A percentile compares a stretch with the other conserved stretches of the same genome.
These are phyloP conservation scores for Aspergillus terreus DNA, from an alignment of 2,329 filamentous ascomycete species.

Conservation along the genomic window DNA sequence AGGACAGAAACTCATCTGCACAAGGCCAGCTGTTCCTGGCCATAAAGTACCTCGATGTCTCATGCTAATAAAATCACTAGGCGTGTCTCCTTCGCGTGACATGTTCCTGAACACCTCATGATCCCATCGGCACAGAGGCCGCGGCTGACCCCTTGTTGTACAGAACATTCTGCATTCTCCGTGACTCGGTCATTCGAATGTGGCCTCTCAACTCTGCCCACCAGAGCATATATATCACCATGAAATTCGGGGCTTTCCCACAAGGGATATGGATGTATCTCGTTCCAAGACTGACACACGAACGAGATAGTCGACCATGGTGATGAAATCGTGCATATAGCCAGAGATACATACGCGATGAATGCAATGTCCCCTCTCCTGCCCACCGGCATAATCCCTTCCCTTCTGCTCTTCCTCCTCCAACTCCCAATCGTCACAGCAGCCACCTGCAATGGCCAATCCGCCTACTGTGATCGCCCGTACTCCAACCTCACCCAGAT, in stretches of 20 bases:
- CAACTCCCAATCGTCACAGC: constrained; percentile 5
- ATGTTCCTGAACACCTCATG: not conserved
- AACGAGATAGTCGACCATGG: not conserved
- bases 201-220: not conserved
- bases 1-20: no score
- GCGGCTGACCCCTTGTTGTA: not conserved
- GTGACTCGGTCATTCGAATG: not conserved
- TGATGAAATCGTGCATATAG: not conserved
- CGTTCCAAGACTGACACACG: no score
- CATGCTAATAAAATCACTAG: not conserved
- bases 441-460: constrained; percentile 54
- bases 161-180: not conserved
- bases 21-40: not conserved
- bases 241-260: not conserved
- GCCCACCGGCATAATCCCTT: not conserved
- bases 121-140: not conserved
- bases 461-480: constrained; percentile 52
- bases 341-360: not conserved
- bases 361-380: not conserved
- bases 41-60: no score
- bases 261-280: not conserved
- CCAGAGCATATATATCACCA: not conserved
- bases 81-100: not conserved
- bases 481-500: constrained; percentile 61
- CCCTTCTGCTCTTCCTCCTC: constrained; percentile 4